Evolutionary conservation across 2,329 filamentous ascomycete genomes (phyloP).

Genomic region (Fusarium humuli): DNA sequence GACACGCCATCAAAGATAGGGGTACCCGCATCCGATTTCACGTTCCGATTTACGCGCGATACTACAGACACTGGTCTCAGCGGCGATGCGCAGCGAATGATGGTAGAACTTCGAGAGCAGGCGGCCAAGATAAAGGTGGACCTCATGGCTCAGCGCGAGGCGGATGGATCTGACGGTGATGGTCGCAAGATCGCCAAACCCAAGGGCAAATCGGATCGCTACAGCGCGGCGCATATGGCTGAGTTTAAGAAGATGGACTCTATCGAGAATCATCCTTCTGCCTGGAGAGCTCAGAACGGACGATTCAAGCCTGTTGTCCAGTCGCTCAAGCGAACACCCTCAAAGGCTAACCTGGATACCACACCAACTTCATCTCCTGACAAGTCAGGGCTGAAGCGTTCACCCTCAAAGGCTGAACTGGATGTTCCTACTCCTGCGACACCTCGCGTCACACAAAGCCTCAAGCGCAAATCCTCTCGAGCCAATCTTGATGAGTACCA

Average conservation of each 20-base stretch:
- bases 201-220: constrained; percentile 81
- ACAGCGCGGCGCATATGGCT: constrained; percentile 85
- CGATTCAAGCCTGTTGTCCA: constrained; percentile 62
- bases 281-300: constrained; percentile 72
- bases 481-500: constrained; percentile 51
- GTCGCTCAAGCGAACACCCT: constrained; percentile 56
- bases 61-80: constrained; percentile 65
- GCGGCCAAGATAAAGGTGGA: constrained; percentile 77
- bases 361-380: constrained; percentile 49
- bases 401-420: constrained; percentile 62
- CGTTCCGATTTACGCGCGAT: constrained; percentile 75
- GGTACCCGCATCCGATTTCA: constrained; percentile 70
- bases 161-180: constrained; percentile 60
- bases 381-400: constrained; percentile 62
- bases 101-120: constrained; percentile 77
- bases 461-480: constrained; percentile 49
- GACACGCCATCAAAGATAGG: constrained; percentile 73
- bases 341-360: constrained; percentile 58
- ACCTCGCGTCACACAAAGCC: constrained; percentile 50
- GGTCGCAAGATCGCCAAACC: constrained; percentile 81
- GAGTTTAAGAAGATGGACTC: constrained; percentile 99
- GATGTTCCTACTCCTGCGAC: constrained; percentile 64
- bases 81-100: constrained; percentile 69
- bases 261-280: constrained; percentile 86
- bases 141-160: constrained; percentile 71